Evolutionary conservation across 257 asterid species (phyloP).

Genomic region (Salvia miltiorrhiza): DNA sequence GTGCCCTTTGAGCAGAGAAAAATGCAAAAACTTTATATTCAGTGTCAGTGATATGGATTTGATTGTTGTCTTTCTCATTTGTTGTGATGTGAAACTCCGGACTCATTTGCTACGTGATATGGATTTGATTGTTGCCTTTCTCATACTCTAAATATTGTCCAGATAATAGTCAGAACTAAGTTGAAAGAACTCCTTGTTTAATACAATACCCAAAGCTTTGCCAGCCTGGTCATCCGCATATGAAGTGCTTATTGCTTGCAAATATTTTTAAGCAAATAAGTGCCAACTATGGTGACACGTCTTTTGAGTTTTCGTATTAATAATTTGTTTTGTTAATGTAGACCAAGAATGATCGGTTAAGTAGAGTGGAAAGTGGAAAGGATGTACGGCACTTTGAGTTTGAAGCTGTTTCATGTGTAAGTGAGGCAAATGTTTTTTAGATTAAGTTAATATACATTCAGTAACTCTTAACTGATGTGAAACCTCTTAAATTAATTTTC

Average conservation of each 20-base stretch:
- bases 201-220: neutral
- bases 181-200: neutral
- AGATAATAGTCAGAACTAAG: neutral
- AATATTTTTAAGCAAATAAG: neutral
- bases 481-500: neutral
- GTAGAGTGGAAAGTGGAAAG: slow-evolving; percentile 56
- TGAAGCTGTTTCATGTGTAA: slow-evolving; percentile 90
- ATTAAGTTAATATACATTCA: slow-evolving; percentile 1
- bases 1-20: slow-evolving; percentile 3
- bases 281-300: neutral
- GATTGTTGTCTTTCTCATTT: neutral
- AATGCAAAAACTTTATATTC: neutral
- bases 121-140: neutral
- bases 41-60: neutral
- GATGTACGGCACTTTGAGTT: slow-evolving; percentile 90
- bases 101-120: neutral
- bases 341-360: slow-evolving; percentile 51
- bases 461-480: neutral
- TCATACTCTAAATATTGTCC: neutral
- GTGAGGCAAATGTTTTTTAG: slow-evolving; percentile 28
- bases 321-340: slow-evolving; percentile 32
- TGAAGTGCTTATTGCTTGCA: slow-evolving; percentile 11
- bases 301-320: slow-evolving; percentile 5
- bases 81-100: neutral
- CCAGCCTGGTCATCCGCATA: neutral